Evolutionary conservation across 2,329 filamentous ascomycete species (phyloP), one percentile per base, ranked within the genome.

Genomic region (Colletotrichum tofieldiae): DNA sequence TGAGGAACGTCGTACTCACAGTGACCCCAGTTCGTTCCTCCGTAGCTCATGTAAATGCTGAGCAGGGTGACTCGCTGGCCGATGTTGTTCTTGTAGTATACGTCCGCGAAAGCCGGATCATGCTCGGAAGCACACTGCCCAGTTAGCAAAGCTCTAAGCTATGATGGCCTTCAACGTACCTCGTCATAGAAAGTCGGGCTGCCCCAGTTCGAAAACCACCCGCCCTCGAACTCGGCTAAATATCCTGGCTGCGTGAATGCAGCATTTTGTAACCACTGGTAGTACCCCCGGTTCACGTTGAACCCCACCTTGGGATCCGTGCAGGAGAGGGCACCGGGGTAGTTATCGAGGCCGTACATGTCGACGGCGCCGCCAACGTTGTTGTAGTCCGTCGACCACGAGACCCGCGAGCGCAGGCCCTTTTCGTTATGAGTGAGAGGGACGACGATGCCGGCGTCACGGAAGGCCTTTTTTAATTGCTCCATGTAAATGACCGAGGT

Each of bases 1-100:
- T 18, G 20, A n/a, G 2, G 14, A 20, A 16, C 2, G 12, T 18
- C 20, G 3, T 6, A 59, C 69, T 72, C 23, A 74, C 60, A 23
- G 73, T 94, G 95, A 0, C 93, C 93, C 93, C 93, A 96, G 78
- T 96, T 96, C 0, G 93, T 95, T 8, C 93, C 94, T 20, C 94
- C 94, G 75, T 88, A 93, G 1, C 88, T 91, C 93, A 95, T 95
- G 79, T 95, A 95, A 1, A 94, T 78, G 75, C 91, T 95, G 69
- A 94, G 84, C 14, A 96, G 88, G 0, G 88, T 90, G 3, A 91
- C 87, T 0, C 90, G 91, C 29, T 91, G 89, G 51, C 89, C 89
- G 63, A 91, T 89, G 62, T 91, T 86, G 75, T 94, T 94, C 86
- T 95, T 96, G 81, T 94, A 93, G 78, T 95, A 94, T 0, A 96